phyloP scores from a whole-genome alignment of 2,329 filamentous ascomycete genomes.

The Aspergillus sp. region DNA sequence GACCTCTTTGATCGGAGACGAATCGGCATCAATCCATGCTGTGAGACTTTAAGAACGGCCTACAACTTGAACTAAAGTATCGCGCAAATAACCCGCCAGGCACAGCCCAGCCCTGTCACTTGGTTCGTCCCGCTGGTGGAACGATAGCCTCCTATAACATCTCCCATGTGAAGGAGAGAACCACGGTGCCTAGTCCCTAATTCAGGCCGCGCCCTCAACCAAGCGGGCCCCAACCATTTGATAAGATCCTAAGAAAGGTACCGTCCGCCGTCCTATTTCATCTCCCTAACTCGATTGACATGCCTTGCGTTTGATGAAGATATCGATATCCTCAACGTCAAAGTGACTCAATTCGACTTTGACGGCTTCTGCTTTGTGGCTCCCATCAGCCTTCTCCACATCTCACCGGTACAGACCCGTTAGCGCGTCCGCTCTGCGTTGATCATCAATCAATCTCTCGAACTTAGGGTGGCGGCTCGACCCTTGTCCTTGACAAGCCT shows the following conservation, averaged over 20 bases:
- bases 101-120: conserved; percentile 6
- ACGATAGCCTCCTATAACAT: conserved; percentile 13
- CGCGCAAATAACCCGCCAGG: conserved; percentile 2
- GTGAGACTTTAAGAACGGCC: not conserved
- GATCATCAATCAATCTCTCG: conserved; percentile 21
- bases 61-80: not conserved
- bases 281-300: not conserved
- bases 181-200: conserved; percentile 15
- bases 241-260: conserved; percentile 20
- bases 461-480: conserved; percentile 16
- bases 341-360: conserved; percentile 8
- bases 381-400: conserved; percentile 22
- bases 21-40: not conserved
- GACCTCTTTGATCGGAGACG: not conserved
- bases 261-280: conserved; percentile 1
- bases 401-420: conserved; percentile 17
- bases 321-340: conserved; percentile 1
- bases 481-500: conserved; percentile 3
- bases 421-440: conserved; percentile 20
- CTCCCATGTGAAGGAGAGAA: conserved; percentile 18
- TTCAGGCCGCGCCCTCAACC: conserved; percentile 18
- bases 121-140: conserved; percentile 13
- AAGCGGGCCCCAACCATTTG: conserved; percentile 18
- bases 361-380: conserved; percentile 1
- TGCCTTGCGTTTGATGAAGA: not conserved